phyloP scores from a whole-genome alignment of 306 rosid species.

The Medicago lupulina region DNA sequence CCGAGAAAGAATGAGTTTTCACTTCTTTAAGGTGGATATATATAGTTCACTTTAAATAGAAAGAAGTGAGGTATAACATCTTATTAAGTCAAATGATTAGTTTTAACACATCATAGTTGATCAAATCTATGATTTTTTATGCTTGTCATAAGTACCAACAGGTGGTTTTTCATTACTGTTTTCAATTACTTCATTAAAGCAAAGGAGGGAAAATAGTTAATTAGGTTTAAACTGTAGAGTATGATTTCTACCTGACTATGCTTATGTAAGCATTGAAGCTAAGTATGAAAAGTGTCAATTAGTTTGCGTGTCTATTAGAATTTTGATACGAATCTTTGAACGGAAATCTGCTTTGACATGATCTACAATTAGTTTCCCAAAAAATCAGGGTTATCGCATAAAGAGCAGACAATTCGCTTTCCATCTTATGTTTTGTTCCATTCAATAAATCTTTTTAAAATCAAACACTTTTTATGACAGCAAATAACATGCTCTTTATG shows the following conservation, averaged over 20 bases:
- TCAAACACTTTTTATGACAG: background rate
- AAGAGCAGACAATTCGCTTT: background rate
- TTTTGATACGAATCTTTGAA: background rate
- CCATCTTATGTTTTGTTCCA: background rate
- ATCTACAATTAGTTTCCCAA: conserved; percentile 3
- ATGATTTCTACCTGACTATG: background rate
- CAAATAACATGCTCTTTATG: background rate
- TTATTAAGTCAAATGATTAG: background rate
- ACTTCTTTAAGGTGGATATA: background rate
- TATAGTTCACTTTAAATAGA: background rate
- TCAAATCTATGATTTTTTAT: background rate
- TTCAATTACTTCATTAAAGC: background rate
- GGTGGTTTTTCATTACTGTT: background rate
- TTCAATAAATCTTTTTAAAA: background rate
- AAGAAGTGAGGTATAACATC: background rate
- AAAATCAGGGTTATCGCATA: conserved; percentile 2
- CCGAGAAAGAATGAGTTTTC: background rate
- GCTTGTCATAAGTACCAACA: background rate
- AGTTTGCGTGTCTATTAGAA: background rate
- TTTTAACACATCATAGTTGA: background rate
- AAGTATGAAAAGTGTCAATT: background rate
- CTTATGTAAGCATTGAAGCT: background rate
- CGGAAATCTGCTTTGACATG: conserved; percentile 1
- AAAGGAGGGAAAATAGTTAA: background rate
- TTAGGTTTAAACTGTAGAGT: background rate